A percentile compares a stretch with the other conserved stretches of the same genome.
Conservation (phyloP, 805 yeast species). For the Suhomyces canberraensis region DNA sequence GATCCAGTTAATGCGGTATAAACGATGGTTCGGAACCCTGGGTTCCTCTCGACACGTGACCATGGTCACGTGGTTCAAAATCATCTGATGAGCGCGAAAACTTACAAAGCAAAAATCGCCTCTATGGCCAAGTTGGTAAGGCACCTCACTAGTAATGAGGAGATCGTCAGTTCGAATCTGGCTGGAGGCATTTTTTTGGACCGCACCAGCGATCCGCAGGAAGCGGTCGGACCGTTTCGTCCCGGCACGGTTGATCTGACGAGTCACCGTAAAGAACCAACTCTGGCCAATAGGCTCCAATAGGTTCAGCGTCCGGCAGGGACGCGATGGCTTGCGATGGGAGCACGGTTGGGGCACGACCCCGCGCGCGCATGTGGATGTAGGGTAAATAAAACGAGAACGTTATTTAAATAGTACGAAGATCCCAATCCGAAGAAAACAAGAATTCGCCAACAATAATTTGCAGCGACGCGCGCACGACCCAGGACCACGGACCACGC, state of each 20-base stretch:
- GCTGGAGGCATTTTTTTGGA: slow-evolving; percentile 14
- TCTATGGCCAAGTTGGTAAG: slow-evolving; percentile 17
- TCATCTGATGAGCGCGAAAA: too few relatives aligned
- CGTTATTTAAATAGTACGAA: slow-evolving; percentile 6
- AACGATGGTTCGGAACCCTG: too few relatives aligned
- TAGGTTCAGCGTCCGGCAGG: too few relatives aligned
- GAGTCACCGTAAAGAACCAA: not conserved
- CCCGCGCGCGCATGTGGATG: too few relatives aligned
- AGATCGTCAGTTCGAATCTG: slow-evolving; percentile 19
- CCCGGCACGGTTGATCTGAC: not conserved
- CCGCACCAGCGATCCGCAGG: too few relatives aligned
- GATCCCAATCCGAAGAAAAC: slow-evolving; percentile 3
- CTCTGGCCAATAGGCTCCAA: slow-evolving; percentile 1
- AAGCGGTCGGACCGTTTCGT: not conserved
- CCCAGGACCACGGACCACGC: not conserved
- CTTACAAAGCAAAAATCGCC: slow-evolving; percentile 8
- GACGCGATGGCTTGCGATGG: too few relatives aligned
- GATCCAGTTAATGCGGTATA: too few relatives aligned
- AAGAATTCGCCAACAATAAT: slow-evolving; percentile 3
- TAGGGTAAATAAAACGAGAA: too few relatives aligned
- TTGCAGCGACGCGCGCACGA: slow-evolving; percentile 5
- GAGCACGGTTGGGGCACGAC: too few relatives aligned
- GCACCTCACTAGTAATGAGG: slow-evolving; percentile 18
- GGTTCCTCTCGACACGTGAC: too few relatives aligned
- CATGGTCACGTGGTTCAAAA: too few relatives aligned